Conservation (phyloP, 1,284 basidiomycete species). For the Mycosarcoma maydis region DNA sequence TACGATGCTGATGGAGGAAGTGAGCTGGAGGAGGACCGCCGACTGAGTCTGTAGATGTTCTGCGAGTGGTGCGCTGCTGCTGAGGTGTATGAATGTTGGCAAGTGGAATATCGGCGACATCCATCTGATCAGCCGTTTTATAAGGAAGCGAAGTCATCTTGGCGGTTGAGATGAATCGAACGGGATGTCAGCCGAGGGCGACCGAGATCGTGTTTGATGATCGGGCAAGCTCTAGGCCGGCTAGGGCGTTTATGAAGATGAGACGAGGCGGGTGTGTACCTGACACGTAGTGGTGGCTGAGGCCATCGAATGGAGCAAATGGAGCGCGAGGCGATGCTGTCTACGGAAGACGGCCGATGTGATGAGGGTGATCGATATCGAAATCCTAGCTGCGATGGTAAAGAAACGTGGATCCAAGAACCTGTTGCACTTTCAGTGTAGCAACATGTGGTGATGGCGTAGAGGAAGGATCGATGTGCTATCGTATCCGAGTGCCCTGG, state of each 20-base stretch:
- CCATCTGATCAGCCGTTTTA: slow-evolving; percentile 28
- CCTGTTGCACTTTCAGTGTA: no score
- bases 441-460: no score
- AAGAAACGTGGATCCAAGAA: no score
- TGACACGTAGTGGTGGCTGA: no score
- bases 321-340: no score
- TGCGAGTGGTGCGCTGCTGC: slow-evolving; percentile 2
- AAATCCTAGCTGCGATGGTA: no score
- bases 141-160: slow-evolving; percentile 51
- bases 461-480: no score
- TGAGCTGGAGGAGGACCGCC: slow-evolving; percentile 42
- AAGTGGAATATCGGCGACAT: slow-evolving; percentile 49
- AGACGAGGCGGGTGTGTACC: no score
- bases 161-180: not conserved
- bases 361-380: no score
- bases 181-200: not conserved
- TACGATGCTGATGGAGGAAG: slow-evolving; percentile 41
- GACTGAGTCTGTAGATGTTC: slow-evolving; percentile 9
- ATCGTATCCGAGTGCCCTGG: no score
- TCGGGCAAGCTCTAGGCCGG: not conserved
- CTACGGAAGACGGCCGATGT: no score
- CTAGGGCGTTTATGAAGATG: not conserved
- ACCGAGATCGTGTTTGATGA: not conserved
- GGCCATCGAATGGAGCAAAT: no score
- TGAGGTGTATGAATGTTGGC: slow-evolving; percentile 30